phyloP scores from a whole-genome alignment of 169 alveolate species.

The Plasmodium sp. region DNA sequence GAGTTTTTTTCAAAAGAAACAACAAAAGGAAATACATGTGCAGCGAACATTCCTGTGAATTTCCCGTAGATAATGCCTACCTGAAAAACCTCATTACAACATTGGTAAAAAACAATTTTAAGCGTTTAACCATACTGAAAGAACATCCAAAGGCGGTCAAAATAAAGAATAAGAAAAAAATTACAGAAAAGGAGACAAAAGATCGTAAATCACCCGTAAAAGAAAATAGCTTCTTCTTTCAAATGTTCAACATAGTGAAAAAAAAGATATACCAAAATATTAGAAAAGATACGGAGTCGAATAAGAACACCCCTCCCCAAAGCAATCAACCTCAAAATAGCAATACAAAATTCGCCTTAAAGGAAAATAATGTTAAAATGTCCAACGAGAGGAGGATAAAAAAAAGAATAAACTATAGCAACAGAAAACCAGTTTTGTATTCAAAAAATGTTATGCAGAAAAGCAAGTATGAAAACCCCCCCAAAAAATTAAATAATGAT shows the following conservation, averaged over 20 bases:
- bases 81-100: conserved; percentile 20
- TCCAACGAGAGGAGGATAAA: conserved; percentile 20
- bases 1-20: conserved; percentile 12
- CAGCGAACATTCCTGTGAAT: neutral
- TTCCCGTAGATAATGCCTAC: neutral
- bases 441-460: conserved; percentile 15
- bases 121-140: conserved; percentile 26
- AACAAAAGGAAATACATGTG: conserved; percentile 1
- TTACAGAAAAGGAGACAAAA: neutral
- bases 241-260: conserved; percentile 44
- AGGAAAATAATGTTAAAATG: conserved; percentile 17
- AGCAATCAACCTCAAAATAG: neutral
- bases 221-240: conserved; percentile 42
- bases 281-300: conserved; percentile 6
- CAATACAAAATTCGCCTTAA: neutral
- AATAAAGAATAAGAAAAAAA: conserved; percentile 39
- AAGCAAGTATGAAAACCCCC: conserved; percentile 11
- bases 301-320: neutral
- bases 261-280: conserved; percentile 28
- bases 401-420: conserved; percentile 5
- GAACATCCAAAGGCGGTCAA: neutral
- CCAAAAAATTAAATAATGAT: neutral
- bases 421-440: conserved; percentile 9
- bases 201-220: neutral
- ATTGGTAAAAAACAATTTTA: conserved; percentile 36